Base-by-base conservation (phyloP, 495 filamentous ascomycete genomes). In the Penicillium daleae region DNA sequence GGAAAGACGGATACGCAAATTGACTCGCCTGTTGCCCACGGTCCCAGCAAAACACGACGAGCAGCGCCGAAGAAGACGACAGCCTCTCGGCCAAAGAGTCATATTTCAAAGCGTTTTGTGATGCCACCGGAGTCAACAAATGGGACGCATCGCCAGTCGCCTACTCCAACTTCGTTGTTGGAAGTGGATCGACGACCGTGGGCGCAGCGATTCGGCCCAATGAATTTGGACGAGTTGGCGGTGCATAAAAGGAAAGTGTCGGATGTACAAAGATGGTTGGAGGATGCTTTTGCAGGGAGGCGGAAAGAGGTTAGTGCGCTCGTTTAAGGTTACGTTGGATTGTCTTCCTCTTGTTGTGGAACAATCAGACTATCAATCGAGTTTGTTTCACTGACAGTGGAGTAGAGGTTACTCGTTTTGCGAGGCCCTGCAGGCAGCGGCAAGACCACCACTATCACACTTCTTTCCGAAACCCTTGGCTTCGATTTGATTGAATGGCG, bases 161-260 rank as follows among this genome's bases (percentile, higher is more conserved):
- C 54, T 37, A 24, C 56, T 50, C 42, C 53, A 53, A 27, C 39
- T 19, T 8, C 40, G 40, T 52, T 58, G 40, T 52, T 58, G 5
- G 42, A 61, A 33, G 27, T 40, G 21, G 68, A 77, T 50, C 29
- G 35, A 24, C 69, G 80, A 55, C 93, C 96, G 2, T 99, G 96
- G 96, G 87, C 89, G 17, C 92, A 97, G 66, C 85, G 86, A 67
- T 98, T 90, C 71, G 85, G 81, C 3, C 96, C 96, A 0, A 62
- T 70, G 1, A 85, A 83, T 62, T 62, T 96, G n/a, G 86, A 88
- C 31, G 93, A 97, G 74, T 80, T 98, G 57, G 94, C 89, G 0
- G 93, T 98, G 35, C 92, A 99, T 71, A 97, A 92, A 76, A 91
- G 83, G 68, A 99, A 99, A 75, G 92, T 98, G 22, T 76, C 83